These are phyloP conservation scores for Phoma herbarum DNA, from an alignment of 2,329 filamentous ascomycete genomes.

Conservation along the genomic window DNA sequence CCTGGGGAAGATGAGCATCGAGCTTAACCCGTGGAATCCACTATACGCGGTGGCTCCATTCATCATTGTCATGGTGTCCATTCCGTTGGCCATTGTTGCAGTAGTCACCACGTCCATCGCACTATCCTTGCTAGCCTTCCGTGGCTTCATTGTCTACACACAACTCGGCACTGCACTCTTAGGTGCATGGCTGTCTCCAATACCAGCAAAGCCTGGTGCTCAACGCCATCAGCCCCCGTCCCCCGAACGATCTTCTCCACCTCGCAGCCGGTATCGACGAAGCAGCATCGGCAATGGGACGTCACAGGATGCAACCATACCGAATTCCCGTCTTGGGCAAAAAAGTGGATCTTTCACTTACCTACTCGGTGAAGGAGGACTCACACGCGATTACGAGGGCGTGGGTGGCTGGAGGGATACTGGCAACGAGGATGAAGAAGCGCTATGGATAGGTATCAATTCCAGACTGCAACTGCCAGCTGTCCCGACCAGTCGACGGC, in stretches of 20 bases:
- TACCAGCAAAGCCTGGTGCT: slow-evolving; percentile 25
- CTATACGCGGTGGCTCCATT: slow-evolving; percentile 49
- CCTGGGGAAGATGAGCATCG: slow-evolving; percentile 23
- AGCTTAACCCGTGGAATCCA: slow-evolving; percentile 38
- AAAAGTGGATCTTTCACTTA: slow-evolving; percentile 49
- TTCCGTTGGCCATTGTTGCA: slow-evolving; percentile 53
- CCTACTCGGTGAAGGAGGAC: slow-evolving; percentile 44
- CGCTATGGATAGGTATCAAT: slow-evolving; percentile 56
- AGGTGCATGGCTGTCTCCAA: slow-evolving; percentile 48
- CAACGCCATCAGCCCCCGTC: slow-evolving; percentile 14
- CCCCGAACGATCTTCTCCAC: slow-evolving; percentile 36
- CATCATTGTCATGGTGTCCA: slow-evolving; percentile 48
- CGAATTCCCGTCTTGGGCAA: slow-evolving; percentile 28
- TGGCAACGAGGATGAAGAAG: slow-evolving; percentile 54
- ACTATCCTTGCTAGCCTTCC: slow-evolving; percentile 50
- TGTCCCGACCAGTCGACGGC: slow-evolving; percentile 38
- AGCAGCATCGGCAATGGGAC: slow-evolving; percentile 33
- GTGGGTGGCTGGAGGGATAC: slow-evolving; percentile 54
- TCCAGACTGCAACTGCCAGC: slow-evolving; percentile 52
- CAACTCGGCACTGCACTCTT: slow-evolving; percentile 53
- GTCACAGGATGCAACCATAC: slow-evolving; percentile 32
- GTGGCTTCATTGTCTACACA: slow-evolving; percentile 54
- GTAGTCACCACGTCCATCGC: slow-evolving; percentile 52
- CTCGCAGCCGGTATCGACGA: slow-evolving; percentile 36
- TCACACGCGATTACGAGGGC: slow-evolving; percentile 54